Percentiles rank a stretch among this genome's conserved stretches.
Evolutionary conservation across 2,329 filamentous ascomycete species (phyloP).

Genomic region (Xylariales sp.): DNA sequence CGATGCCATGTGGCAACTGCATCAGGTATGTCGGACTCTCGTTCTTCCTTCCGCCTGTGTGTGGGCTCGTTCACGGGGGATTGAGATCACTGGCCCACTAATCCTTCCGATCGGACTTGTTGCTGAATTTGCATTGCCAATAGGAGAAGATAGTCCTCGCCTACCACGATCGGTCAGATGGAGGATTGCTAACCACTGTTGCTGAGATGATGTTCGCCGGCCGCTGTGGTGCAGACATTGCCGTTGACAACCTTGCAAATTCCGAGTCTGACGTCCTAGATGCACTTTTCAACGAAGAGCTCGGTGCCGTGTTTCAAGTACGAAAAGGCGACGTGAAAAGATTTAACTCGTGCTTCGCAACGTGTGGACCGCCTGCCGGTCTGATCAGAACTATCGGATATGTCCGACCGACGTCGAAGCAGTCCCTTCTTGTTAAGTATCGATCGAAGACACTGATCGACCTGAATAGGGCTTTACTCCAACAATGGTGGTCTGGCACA

Average conservation of each 20-base stretch:
- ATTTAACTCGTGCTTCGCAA: slow-evolving; percentile 88
- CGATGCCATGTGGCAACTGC: slow-evolving; percentile 69
- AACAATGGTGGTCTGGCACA: slow-evolving; percentile 83
- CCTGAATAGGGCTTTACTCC: slow-evolving; percentile 66
- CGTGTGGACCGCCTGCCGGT: slow-evolving; percentile 76
- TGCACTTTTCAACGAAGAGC: slow-evolving; percentile 90
- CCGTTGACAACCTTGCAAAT: slow-evolving; percentile 68
- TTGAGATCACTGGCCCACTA: too few species aligned
- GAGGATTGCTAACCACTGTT: slow-evolving; percentile 83
- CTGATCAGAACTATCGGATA: slow-evolving; percentile 81
- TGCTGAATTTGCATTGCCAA: slow-evolving; percentile 36
- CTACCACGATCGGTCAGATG: slow-evolving; percentile 92
- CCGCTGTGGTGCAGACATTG: slow-evolving; percentile 79
- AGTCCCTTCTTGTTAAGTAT: slow-evolving; percentile 72
- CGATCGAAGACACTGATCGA: slow-evolving; percentile 64
- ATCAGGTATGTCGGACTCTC: slow-evolving; percentile 51
- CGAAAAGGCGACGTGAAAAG: slow-evolving; percentile 76
- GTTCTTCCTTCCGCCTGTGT: neutral
- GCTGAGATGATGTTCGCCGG: slow-evolving; percentile 99
- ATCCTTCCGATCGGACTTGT: slow-evolving; percentile 47
- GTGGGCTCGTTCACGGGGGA: slow-evolving; percentile 20
- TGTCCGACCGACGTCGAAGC: slow-evolving; percentile 63
- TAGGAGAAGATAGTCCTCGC: slow-evolving; percentile 64
- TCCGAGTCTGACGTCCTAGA: slow-evolving; percentile 65
- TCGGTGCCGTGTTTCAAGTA: slow-evolving; percentile 94